Percentiles rank a stretch among this genome's conserved stretches.
phyloP scores from a whole-genome alignment of 2,329 filamentous ascomycete species.

The Arachnomyces sp. region DNA sequence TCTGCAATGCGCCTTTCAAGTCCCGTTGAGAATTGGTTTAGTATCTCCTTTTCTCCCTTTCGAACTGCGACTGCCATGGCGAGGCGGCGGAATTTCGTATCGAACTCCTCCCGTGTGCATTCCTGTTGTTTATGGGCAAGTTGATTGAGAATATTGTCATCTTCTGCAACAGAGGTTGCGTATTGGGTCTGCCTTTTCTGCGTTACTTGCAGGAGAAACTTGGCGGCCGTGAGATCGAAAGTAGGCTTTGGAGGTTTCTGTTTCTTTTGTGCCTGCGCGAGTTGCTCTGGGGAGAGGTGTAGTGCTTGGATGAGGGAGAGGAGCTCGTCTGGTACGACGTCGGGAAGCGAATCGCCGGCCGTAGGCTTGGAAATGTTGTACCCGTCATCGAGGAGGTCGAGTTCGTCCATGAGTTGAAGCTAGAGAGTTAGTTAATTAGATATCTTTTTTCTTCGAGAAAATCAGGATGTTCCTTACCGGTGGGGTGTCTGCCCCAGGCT shows the following conservation, averaged over 20 bases:
- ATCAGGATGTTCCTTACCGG: conserved; percentile 17
- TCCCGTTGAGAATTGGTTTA: conserved; percentile 45
- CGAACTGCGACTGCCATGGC: conserved; percentile 61
- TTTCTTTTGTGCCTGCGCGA: conserved; percentile 26
- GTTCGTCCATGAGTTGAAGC: conserved; percentile 52
- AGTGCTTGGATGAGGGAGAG: conserved; percentile 31
- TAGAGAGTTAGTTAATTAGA: conserved; percentile 12
- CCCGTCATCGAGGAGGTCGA: conserved; percentile 60
- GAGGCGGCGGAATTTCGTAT: conserved; percentile 20
- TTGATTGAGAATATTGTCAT: conserved; percentile 34
- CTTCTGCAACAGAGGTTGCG: conserved; percentile 44
- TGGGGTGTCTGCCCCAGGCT: conserved; percentile 23
- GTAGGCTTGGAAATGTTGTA: conserved; percentile 51
- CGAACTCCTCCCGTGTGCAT: conserved; percentile 25
- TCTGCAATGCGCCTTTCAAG: conserved; percentile 20
- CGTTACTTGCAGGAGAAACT: conserved; percentile 27
- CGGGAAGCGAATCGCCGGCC: conserved; percentile 19
- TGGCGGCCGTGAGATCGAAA: conserved; percentile 20
- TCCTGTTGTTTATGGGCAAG: conserved; percentile 24
- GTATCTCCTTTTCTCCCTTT: conserved; percentile 61
- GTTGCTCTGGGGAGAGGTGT: conserved; percentile 23
- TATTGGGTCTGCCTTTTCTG: conserved; percentile 40
- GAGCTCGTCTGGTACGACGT: conserved; percentile 32
- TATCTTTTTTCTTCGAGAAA: neutral
- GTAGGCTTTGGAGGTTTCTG: conserved; percentile 29